phyloP scores from a whole-genome alignment of 495 filamentous ascomycete genomes.

The Penicillium malachiteum region DNA sequence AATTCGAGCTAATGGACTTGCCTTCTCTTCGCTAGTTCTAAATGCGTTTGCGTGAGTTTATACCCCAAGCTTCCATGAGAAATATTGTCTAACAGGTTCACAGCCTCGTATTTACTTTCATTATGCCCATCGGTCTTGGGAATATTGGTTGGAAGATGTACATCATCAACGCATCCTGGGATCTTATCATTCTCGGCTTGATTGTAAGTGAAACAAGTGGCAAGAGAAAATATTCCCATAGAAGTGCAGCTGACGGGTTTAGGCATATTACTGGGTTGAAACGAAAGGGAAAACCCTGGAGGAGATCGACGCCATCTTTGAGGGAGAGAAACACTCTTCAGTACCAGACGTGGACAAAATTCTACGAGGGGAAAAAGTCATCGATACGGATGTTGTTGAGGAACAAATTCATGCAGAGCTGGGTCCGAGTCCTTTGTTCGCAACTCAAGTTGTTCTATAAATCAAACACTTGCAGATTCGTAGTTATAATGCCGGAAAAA shows the following conservation, averaged over 20 bases:
- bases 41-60: constrained; percentile 47
- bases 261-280: constrained; percentile 42
- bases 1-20: constrained; percentile 23
- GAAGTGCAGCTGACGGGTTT: neutral
- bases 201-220: constrained; percentile 13
- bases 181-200: constrained; percentile 18
- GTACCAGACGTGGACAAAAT: constrained; percentile 44
- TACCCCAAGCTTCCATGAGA: neutral
- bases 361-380: constrained; percentile 25
- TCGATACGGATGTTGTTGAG: constrained; percentile 16
- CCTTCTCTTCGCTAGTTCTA: constrained; percentile 24
- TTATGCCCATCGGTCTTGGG: constrained; percentile 47
- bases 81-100: neutral
- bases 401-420: constrained; percentile 13
- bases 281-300: constrained; percentile 58
- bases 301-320: constrained; percentile 47
- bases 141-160: constrained; percentile 32
- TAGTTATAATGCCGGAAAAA: no score
- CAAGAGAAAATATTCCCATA: neutral
- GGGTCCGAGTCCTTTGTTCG: no score
- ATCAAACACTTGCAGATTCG: no score
- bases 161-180: constrained; percentile 27
- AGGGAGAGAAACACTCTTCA: constrained; percentile 42
- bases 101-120: constrained; percentile 47
- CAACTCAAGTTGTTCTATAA: no score